phyloP scores from a whole-genome alignment of 177 flowering plant genomes.

The Tripterygium wilfordii region DNA sequence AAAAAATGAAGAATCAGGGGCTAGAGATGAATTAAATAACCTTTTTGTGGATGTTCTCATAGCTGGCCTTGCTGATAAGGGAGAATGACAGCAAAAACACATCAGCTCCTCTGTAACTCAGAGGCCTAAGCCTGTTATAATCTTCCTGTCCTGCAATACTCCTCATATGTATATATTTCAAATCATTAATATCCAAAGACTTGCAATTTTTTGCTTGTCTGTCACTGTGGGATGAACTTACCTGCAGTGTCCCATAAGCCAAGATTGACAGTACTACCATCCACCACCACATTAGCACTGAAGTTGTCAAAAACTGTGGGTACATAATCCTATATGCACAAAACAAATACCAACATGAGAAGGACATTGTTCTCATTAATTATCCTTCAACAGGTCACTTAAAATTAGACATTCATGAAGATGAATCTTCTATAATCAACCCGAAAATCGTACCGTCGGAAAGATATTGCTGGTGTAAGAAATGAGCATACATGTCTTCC shows the following conservation, averaged over 20 bases:
- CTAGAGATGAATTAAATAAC: no score
- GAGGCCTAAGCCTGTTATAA: constrained; percentile 78
- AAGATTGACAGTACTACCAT: constrained; percentile 68
- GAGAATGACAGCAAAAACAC: constrained; percentile 76
- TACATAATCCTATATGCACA: constrained; percentile 83
- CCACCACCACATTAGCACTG: constrained; percentile 84
- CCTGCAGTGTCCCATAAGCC: constrained; percentile 94
- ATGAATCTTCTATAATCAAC: no score
- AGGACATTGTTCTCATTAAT: no score
- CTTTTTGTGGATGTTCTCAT: constrained; percentile 74
- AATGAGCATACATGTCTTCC: constrained; percentile 84
- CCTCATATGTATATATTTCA: no score
- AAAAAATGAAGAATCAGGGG: no score
- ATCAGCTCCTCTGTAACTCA: constrained; percentile 90
- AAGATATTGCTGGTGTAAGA: constrained; percentile 82
- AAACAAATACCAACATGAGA: no score
- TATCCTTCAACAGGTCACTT: no score
- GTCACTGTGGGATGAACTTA: no score
- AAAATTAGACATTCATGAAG: no score
- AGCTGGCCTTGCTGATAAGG: constrained; percentile 80
- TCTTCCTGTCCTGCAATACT: constrained; percentile 74
- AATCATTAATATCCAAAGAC: no score
- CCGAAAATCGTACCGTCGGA: constrained; percentile 68
- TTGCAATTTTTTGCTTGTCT: no score
- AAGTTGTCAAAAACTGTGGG: constrained; percentile 88